These are phyloP conservation scores for Eimeria tenella DNA, from an alignment of 169 alveolate genomes.

Conservation along the genomic window DNA sequence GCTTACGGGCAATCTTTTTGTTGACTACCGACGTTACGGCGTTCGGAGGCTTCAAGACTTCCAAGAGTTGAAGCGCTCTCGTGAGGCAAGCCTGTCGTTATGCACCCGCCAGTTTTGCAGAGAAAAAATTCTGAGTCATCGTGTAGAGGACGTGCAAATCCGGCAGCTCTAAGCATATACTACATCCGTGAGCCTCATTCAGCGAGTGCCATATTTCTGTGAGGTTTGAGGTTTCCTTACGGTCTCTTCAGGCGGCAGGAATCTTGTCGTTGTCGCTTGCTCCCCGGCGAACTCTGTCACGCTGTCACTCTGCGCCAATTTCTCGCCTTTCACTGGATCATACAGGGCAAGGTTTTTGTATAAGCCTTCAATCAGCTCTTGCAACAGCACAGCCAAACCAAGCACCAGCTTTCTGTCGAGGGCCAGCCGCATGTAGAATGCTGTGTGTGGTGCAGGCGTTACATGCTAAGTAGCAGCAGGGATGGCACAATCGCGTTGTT, in stretches of 20 bases:
- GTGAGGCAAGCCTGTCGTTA: conserved; percentile 44
- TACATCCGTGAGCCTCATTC: too few relatives aligned
- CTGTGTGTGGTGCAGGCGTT: conserved; percentile 53
- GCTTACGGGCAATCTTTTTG: conserved; percentile 53
- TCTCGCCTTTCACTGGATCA: conserved; percentile 56
- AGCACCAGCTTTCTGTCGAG: neutral
- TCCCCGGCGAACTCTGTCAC: conserved; percentile 10
- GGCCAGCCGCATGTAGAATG: neutral
- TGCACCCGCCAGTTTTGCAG: neutral
- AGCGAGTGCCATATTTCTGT: neutral
- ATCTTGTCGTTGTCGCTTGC: conserved; percentile 26
- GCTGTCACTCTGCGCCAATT: conserved; percentile 46
- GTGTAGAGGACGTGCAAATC: neutral
- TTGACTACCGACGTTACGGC: conserved; percentile 57
- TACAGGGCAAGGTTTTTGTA: conserved; percentile 6
- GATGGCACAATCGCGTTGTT: conserved; percentile 71
- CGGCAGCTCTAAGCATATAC: neutral
- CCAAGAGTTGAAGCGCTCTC: conserved; percentile 51
- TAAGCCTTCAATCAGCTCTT: too few relatives aligned
- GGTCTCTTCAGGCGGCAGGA: conserved; percentile 35
- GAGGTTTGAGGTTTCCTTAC: conserved; percentile 10
- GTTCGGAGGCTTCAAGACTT: conserved; percentile 39
- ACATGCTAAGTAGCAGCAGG: conserved; percentile 74
- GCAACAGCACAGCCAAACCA: too few relatives aligned
- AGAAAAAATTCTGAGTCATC: too few relatives aligned